Conservation (phyloP, 805 yeast species). For the Saccharomyces eubayanus region DNA sequence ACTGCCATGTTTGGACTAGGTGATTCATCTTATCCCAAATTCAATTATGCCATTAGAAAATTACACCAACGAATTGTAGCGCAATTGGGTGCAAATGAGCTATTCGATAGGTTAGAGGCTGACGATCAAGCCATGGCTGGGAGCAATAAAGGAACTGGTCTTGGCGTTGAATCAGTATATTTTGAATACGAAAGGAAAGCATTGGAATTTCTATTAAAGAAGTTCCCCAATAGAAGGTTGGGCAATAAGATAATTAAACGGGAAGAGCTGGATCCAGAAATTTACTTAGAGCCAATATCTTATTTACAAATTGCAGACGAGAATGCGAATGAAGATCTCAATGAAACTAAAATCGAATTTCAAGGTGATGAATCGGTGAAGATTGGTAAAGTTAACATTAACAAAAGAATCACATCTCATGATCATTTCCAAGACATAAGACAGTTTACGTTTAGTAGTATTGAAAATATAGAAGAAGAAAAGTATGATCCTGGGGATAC, state of each 20-base stretch:
- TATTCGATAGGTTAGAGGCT: conserved; percentile 73
- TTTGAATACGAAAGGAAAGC: conserved; percentile 60
- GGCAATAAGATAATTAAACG: conserved; percentile 11
- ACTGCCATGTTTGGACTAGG: conserved; percentile 85
- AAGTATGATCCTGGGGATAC: conserved; percentile 73
- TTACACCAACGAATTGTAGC: conserved; percentile 59
- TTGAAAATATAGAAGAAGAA: conserved; percentile 15
- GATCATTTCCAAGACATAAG: conserved; percentile 91
- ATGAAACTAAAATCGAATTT: conserved; percentile 4
- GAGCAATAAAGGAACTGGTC: conserved; percentile 27
- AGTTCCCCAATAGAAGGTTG: conserved; percentile 32
- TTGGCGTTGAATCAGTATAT: conserved; percentile 60
- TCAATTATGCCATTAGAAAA: conserved; percentile 80
- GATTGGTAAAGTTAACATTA: conserved; percentile 41
- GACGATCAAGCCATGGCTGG: conserved; percentile 81
- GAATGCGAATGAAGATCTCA: neutral
- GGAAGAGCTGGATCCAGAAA: conserved; percentile 15
- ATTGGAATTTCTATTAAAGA: conserved; percentile 29
- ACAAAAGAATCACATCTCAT: conserved; percentile 53
- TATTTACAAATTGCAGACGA: conserved; percentile 11
- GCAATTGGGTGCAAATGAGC: conserved; percentile 75
- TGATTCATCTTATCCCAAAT: conserved; percentile 83
- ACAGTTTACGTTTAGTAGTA: conserved; percentile 39
- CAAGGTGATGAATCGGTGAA: conserved; percentile 14
- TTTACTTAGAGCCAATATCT: conserved; percentile 24